A percentile compares a stretch with the other conserved stretches of the same genome.
phyloP scores from a whole-genome alignment of 352 stramenopile genomes.

The Globisporangium recalcitrans region DNA sequence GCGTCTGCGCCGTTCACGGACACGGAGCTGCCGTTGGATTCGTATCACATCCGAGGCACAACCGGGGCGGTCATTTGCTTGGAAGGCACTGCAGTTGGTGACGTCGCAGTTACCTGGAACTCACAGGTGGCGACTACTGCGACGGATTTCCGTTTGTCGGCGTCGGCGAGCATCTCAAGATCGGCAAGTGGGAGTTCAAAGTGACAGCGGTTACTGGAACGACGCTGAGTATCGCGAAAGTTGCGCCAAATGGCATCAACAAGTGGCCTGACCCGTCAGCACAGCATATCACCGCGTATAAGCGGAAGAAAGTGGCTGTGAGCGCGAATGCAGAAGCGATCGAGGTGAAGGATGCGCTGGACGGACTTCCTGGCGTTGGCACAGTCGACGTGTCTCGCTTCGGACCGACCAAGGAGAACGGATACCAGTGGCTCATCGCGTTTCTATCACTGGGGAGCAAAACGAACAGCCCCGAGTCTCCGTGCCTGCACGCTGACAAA shows the following conservation, averaged over 20 bases:
- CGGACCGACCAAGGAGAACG: conserved; percentile 50
- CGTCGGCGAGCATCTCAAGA: conserved; percentile 49
- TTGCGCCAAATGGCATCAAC: conserved; percentile 15
- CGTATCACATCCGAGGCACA: conserved; percentile 57
- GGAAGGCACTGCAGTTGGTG: conserved; percentile 60
- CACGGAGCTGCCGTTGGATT: conserved; percentile 50
- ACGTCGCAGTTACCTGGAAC: conserved; percentile 40
- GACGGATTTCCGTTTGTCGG: conserved; percentile 39
- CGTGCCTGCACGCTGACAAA: conserved; percentile 55
- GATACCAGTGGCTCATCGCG: conserved; percentile 63
- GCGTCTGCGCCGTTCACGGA: conserved; percentile 65
- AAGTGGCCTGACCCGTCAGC: conserved; percentile 35
- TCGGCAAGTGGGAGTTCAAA: conserved; percentile 42
- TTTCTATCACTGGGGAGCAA: conserved; percentile 56
- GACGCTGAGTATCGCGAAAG: conserved; percentile 33
- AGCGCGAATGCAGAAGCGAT: conserved; percentile 41
- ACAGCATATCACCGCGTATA: conserved; percentile 57
- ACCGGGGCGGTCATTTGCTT: conserved; percentile 29
- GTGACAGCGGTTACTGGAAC: conserved; percentile 27
- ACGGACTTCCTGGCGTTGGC: conserved; percentile 46
- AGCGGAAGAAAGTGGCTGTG: conserved; percentile 62
- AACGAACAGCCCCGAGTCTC: conserved; percentile 45
- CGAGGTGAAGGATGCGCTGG: conserved; percentile 41
- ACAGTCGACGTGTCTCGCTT: conserved; percentile 49
- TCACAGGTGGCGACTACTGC: conserved; percentile 35